phyloP scores from a whole-genome alignment of 768 basidiomycete species.

The Zangia roseola region DNA sequence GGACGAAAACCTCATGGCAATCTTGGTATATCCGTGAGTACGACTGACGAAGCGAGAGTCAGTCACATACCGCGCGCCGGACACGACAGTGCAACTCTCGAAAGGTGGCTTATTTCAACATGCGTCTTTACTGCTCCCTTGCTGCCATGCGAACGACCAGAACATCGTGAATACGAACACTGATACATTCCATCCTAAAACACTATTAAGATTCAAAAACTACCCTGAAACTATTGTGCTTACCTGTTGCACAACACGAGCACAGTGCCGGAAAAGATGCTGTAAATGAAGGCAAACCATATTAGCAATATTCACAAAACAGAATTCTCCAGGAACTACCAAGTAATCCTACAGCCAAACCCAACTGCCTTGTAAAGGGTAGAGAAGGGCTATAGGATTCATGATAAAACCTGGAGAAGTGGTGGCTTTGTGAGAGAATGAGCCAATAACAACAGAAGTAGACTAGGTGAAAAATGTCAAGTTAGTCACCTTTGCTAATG shows the following conservation, averaged over 20 bases:
- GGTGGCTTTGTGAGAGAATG: neutral
- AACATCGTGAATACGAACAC: constrained; percentile 26
- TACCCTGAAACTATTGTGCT: neutral
- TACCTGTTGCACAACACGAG: constrained; percentile 16
- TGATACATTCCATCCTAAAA: constrained; percentile 27
- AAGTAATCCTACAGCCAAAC: constrained; percentile 23
- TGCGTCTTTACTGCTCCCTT: constrained; percentile 20
- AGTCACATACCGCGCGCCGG: constrained; percentile 23
- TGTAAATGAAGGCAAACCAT: constrained; percentile 5
- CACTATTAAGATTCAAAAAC: neutral
- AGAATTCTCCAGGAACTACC: constrained; percentile 12
- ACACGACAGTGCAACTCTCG: constrained; percentile 27
- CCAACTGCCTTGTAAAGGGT: constrained; percentile 5
- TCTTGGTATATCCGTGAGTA: constrained; percentile 17
- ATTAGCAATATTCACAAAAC: constrained; percentile 9
- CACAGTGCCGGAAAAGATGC: constrained; percentile 29
- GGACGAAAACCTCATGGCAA: constrained; percentile 25
- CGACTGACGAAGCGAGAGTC: neutral
- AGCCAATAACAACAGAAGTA: constrained; percentile 5
- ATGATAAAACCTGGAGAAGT: constrained; percentile 2
- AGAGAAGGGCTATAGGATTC: constrained; percentile 16
- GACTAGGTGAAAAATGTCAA: constrained; percentile 3
- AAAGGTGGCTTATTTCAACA: constrained; percentile 32
- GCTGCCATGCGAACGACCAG: constrained; percentile 27
- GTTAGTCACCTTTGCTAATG: constrained; percentile 29